These are phyloP conservation scores for Vaccinium myrtillus DNA, from an alignment of 148 eudicot species.

Conservation along the genomic window DNA sequence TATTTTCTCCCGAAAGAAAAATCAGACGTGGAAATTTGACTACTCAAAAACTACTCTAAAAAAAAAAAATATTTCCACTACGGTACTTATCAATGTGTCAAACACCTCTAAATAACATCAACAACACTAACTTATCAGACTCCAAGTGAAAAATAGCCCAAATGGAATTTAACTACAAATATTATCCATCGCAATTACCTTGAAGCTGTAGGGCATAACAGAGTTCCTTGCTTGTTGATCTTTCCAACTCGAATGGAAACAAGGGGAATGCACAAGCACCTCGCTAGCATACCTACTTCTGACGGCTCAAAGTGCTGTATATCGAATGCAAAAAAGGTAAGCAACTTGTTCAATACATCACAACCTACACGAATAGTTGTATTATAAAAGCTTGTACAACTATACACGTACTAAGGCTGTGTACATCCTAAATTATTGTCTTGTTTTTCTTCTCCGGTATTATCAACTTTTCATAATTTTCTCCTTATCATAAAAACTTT, in stretches of 20 bases:
- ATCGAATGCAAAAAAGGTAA: neutral
- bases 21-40: neutral
- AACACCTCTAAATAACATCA: neutral
- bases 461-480: too few relatives aligned
- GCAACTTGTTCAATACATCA: neutral
- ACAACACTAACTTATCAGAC: neutral
- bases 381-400: neutral
- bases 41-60: neutral
- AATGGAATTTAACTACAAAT: neutral
- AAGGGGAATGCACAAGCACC: slow-evolving; percentile 92
- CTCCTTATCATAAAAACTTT: too few relatives aligned
- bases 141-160: neutral
- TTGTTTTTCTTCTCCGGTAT: too few relatives aligned
- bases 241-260: slow-evolving; percentile 88
- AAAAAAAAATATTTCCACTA: neutral
- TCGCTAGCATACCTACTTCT: slow-evolving; percentile 82
- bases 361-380: neutral
- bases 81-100: neutral
- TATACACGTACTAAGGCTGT: neutral
- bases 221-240: slow-evolving; percentile 71
- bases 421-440: too few relatives aligned
- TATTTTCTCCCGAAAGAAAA: neutral
- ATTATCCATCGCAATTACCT: slow-evolving; percentile 45
- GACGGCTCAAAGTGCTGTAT: slow-evolving; percentile 86
- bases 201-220: slow-evolving; percentile 60